A percentile compares a stretch with the other conserved stretches of the same genome.
These are phyloP conservation scores for Aspergillus tubingensis DNA, from an alignment of 2,329 filamentous ascomycete species.

Conservation along the genomic window DNA sequence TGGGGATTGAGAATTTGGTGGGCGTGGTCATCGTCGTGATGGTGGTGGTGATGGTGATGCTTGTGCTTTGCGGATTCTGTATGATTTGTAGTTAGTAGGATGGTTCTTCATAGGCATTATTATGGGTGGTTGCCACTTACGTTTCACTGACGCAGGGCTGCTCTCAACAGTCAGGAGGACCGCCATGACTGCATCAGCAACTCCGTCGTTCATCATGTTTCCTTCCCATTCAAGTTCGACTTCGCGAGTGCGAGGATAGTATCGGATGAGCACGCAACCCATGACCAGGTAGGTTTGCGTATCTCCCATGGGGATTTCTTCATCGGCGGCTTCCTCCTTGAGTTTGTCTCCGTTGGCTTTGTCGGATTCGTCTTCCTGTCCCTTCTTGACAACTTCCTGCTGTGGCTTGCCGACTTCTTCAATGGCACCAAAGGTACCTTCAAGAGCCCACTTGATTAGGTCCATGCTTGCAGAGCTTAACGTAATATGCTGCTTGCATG, in stretches of 20 bases:
- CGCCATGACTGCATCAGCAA: conserved; percentile 95
- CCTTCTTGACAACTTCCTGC: conserved; percentile 25
- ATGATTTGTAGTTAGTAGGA: neutral
- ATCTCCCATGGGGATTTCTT: conserved; percentile 44
- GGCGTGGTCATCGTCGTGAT: conserved; percentile 47
- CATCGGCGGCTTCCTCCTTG: conserved; percentile 47
- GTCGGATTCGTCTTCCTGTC: conserved; percentile 27
- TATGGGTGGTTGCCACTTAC: conserved; percentile 46
- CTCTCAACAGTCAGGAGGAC: conserved; percentile 90
- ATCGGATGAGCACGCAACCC: conserved; percentile 84
- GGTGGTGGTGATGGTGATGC: conserved; percentile 56
- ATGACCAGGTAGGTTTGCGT: conserved; percentile 67
- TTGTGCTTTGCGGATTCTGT: conserved; percentile 63
- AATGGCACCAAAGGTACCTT: conserved; percentile 89
- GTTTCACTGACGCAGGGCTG: conserved; percentile 90
- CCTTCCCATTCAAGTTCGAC: conserved; percentile 96
- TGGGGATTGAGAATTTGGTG: conserved; percentile 68
- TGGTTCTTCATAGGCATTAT: too few species aligned
- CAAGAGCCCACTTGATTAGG: conserved; percentile 88
- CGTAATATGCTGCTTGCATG: conserved; percentile 86
- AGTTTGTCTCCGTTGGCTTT: conserved; percentile 42
- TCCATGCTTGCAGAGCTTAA: conserved; percentile 87
- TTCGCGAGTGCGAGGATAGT: conserved; percentile 69
- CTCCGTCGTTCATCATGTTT: conserved; percentile 95
- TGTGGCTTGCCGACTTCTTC: conserved; percentile 52